Evolutionary conservation across 2,329 filamentous ascomycete genomes (phyloP), one percentile per base, ranked within the genome.

Genomic region (Colletotrichum brevisporum): DNA sequence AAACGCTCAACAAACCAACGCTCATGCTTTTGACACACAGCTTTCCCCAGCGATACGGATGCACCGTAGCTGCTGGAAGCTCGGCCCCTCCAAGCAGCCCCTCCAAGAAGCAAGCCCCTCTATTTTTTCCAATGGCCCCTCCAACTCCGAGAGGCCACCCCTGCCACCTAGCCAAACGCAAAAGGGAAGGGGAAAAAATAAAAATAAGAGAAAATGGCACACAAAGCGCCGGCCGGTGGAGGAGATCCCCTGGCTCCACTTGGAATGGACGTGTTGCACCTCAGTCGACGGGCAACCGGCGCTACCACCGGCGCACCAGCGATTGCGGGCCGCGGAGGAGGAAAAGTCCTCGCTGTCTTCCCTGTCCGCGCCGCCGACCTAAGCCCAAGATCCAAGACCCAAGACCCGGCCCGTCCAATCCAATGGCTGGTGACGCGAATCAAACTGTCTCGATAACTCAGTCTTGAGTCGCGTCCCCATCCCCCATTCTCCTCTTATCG

Each of bases 1-100:
- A 63, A 63, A 62, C 63, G 63, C 67, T 70, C 68, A 70, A 70
- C 68, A 70, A 70, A 68, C 54, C 51, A 63, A 48, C 68, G 36
- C 31, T 52, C 67, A 60, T 65, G 66, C 50, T 55, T 43, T 31
- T 39, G 31, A 51, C 50, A 68, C 58, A 67, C 66, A 55, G 48
- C 50, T 47, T 52, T 41, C 50, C 31, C 24, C 43, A 43, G 41
- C 31, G 24, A 36, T 36, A 36, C 31, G 31, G 6, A 36, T 36
- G 31, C 31, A 10, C 31, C 31, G 48, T 9, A 69, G 24, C 64
- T 47, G 16, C 31, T 36, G 21, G 31, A 36, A 58, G 60, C 39
- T 60, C 53, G 60, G 36, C 18, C 60, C 39, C 36, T 51, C 53
- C 53, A 68, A 57, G 47, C 31, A 36, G 8, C 47, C 36, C 47